Percentiles rank a stretch among this genome's conserved stretches.
Evolutionary conservation across 2,329 filamentous ascomycete genomes (phyloP).

Genomic region (Monosporascus cannonballus): DNA sequence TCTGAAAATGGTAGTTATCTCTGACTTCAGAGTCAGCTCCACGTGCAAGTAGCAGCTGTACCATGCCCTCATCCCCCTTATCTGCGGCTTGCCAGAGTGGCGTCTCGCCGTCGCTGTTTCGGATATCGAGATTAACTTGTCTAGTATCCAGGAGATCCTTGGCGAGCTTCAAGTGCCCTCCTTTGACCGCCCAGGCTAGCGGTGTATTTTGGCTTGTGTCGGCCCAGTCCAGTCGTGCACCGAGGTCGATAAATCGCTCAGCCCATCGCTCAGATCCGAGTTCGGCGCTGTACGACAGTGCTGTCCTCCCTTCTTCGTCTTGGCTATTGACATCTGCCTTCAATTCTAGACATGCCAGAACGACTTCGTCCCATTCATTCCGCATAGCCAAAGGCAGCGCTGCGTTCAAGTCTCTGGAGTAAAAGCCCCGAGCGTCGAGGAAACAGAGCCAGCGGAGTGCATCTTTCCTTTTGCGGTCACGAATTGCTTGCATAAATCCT

Average conservation of each 20-base stretch:
- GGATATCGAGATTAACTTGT: too few relatives aligned
- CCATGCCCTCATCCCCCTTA: too few relatives aligned
- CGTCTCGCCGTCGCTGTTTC: too few relatives aligned
- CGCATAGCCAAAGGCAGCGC: constrained; percentile 8
- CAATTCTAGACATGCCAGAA: constrained; percentile 7
- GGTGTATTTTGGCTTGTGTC: background rate
- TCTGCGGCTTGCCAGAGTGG: too few relatives aligned
- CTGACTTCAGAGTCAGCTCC: too few relatives aligned
- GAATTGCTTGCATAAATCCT: background rate
- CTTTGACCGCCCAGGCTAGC: background rate
- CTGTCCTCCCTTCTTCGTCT: constrained; percentile 9
- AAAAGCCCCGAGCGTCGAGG: background rate
- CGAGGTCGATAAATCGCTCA: background rate
- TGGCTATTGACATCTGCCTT: constrained; percentile 3
- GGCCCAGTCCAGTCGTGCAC: background rate
- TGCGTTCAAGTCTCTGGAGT: background rate
- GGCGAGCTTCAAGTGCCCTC: background rate
- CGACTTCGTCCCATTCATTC: constrained; percentile 8
- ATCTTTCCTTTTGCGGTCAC: background rate
- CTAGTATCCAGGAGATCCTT: too few relatives aligned
- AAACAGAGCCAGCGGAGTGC: background rate
- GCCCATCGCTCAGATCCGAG: constrained; percentile 3
- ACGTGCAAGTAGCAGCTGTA: too few relatives aligned
- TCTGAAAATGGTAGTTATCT: too few relatives aligned
- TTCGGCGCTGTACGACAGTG: constrained; percentile 9